These are phyloP conservation scores for Schoenoplectus triqueter DNA, from an alignment of 202 grass and related monocot genomes.

Conservation along the genomic window DNA sequence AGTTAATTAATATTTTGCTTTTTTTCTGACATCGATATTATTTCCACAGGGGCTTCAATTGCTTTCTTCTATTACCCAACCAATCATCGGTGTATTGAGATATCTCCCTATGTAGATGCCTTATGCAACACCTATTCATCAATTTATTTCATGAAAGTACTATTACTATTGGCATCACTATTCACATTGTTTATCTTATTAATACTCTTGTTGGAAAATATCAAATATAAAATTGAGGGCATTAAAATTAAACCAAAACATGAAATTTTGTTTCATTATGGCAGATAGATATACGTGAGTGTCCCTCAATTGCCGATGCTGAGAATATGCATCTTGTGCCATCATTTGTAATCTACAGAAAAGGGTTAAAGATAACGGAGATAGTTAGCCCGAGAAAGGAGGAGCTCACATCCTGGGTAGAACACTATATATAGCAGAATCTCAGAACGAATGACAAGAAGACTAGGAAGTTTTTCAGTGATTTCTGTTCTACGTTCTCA, in stretches of 20 bases:
- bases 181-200: not conserved
- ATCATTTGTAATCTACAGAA: conserved; percentile 48
- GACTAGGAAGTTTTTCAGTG: not conserved
- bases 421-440: conserved; percentile 31
- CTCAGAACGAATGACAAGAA: not conserved
- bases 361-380: conserved; percentile 41
- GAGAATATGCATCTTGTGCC: conserved; percentile 41
- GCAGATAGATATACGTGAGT: conserved; percentile 41
- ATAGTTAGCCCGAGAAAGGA: conserved; percentile 39
- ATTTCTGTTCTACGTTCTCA: not conserved
- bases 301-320: conserved; percentile 11
- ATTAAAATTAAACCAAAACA: not conserved
- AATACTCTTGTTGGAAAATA: not conserved
- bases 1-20: not conserved
- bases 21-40: not conserved
- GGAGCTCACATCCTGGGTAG: conserved; percentile 35
- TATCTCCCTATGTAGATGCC: conserved; percentile 25
- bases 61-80: conserved; percentile 12
- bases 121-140: conserved; percentile 33
- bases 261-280: not conserved
- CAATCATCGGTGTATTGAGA: conserved; percentile 27
- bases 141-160: conserved; percentile 39
- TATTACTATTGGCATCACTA: not conserved
- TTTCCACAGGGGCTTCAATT: conserved; percentile 15
- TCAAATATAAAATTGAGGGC: not conserved